Base-by-base conservation (phyloP, 305 asterid species). In the Solanum hybrid region DNA sequence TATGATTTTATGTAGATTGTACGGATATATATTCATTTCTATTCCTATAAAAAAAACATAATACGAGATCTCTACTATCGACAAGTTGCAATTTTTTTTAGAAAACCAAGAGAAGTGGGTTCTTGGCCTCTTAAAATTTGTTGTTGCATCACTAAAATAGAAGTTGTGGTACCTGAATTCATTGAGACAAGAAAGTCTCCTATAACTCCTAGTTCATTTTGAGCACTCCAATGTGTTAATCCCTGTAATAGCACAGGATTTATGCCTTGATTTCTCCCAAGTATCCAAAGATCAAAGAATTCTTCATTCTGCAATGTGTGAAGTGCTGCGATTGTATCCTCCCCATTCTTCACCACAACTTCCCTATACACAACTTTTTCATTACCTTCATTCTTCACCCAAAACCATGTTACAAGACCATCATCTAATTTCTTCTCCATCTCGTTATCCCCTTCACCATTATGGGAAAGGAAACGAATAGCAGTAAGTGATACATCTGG, bases 361-460 rank as follows among this genome's bases (percentile, higher is more conserved):
- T 97, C 99, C 81, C 93, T 89, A 89, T 97, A 97, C 37, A 89
- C 89, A 22, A 95, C 93, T 35, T 92, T 90, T 5, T 77, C 24
- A n/a, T 93, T 95, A 14, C 93, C 93, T 91, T 96, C 98, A 8
- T 96, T 93, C 89, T 97, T 97, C 93, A 97, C 97, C 99, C 98
- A 97, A 89, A 97, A 97, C 94, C 95, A 94, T 5, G 97, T 96
- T 51, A 97, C 97, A 37, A 95, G 40, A 28, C 96, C 97, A 89
- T 97, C 99, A 90, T 96, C 99, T 5, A 97, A 97, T 90, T 95
- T 95, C 95, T 94, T 96, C 92, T 97, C 99, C 87, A 92, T 82
- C 86, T 87, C 89, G 13, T 86, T 74, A 51, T 90, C 95, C 9
- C 97, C 97, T 89, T 91, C 94, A 3, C 90, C 90, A 1, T 93